Evolutionary conservation across 148 eudicot species (phyloP).

Genomic region (Cornus controversa): DNA sequence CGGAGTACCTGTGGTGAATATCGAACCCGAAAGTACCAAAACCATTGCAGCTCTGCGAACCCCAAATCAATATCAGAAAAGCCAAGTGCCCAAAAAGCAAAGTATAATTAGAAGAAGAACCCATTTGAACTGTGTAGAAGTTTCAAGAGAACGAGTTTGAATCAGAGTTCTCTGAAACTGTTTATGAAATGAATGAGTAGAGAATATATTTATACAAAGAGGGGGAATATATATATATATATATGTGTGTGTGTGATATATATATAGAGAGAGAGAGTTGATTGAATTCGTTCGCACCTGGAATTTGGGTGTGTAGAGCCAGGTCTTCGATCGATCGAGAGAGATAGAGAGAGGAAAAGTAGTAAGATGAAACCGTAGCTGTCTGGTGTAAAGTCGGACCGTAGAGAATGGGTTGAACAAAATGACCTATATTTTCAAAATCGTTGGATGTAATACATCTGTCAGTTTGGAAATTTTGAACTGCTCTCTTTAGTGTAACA

Average conservation of each 20-base stretch:
- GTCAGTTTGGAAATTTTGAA: no score
- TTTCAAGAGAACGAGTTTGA: no score
- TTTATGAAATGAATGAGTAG: background rate
- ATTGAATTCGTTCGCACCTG: background rate
- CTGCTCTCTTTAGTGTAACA: no score
- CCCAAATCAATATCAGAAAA: conserved; percentile 20
- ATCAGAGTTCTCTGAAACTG: background rate
- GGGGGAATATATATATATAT: background rate
- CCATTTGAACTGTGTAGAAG: background rate
- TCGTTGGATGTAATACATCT: no score
- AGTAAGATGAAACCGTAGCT: background rate
- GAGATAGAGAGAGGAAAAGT: background rate
- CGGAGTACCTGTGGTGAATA: conserved; percentile 81
- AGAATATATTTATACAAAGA: background rate
- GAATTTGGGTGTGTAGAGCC: background rate
- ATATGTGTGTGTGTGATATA: no score
- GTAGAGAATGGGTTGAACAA: no score
- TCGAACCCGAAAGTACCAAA: conserved; percentile 57
- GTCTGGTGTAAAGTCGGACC: no score
- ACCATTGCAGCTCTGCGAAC: conserved; percentile 30
- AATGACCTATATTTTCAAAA: no score
- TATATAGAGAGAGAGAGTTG: background rate
- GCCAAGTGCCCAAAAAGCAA: background rate
- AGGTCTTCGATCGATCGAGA: background rate
- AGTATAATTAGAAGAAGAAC: background rate